Evolutionary conservation across 371 early-diverging fungal species (phyloP).

Genomic region (Mucor velutinosus): DNA sequence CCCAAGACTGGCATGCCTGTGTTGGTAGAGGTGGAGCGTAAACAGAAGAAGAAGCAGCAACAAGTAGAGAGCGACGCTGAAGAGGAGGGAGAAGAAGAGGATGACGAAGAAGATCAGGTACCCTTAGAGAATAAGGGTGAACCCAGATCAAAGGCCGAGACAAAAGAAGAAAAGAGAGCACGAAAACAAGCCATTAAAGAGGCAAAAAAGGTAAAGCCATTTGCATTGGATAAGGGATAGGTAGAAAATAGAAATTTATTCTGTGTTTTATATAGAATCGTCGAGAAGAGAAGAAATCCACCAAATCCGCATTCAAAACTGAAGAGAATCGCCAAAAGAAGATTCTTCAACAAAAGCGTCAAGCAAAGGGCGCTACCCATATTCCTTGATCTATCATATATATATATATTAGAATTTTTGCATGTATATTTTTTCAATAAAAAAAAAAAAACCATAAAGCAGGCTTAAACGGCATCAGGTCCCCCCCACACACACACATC

Average conservation of each 20-base stretch:
- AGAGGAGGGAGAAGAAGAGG: conserved; percentile 37
- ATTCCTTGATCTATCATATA: conserved; percentile 30
- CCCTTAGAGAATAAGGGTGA: conserved; percentile 53
- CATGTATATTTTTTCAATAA: not conserved
- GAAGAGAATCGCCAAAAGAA: conserved; percentile 61
- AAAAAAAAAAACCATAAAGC: not conserved
- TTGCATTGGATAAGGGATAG: not conserved
- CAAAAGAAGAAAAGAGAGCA: conserved; percentile 86
- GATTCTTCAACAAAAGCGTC: conserved; percentile 51
- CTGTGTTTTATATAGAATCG: conserved; percentile 45
- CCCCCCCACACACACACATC: not conserved
- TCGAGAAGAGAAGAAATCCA: conserved; percentile 74
- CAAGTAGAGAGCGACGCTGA: conserved; percentile 9
- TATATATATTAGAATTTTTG: not conserved
- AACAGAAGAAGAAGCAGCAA: conserved; percentile 20
- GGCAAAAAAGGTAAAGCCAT: conserved; percentile 59
- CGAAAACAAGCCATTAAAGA: conserved; percentile 86
- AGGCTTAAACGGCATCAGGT: not conserved
- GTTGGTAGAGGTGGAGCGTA: conserved; percentile 52
- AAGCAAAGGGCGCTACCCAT: conserved; percentile 50
- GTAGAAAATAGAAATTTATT: conserved; percentile 1
- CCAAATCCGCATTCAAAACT: conserved; percentile 71
- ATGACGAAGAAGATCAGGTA: conserved; percentile 47
- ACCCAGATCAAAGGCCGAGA: conserved; percentile 75
- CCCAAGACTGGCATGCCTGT: conserved; percentile 71